Conservation (phyloP, 371 early-diverging fungal genomes). For the Mortierella sp. region DNA sequence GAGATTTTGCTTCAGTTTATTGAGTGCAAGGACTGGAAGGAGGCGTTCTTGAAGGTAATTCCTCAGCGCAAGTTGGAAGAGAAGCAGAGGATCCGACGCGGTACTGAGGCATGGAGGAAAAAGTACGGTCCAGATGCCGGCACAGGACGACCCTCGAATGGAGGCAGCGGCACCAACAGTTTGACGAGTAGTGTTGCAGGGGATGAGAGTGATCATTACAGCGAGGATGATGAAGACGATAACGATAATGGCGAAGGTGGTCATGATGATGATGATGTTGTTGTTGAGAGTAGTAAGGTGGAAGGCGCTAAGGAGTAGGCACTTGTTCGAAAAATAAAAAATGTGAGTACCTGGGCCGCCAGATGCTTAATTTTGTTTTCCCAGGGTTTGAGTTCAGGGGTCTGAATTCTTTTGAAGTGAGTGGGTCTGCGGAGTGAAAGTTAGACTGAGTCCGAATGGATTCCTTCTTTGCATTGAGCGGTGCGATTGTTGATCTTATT, state of each 20-base stretch:
- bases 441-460: not conserved
- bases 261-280: not conserved
- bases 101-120: conserved; percentile 39
- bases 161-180: conserved; percentile 23
- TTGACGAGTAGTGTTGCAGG: conserved; percentile 35
- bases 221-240: not conserved
- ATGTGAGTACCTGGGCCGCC: not conserved
- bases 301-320: not conserved
- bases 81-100: conserved; percentile 58
- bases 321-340: not conserved
- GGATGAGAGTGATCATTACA: conserved; percentile 22
- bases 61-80: conserved; percentile 87
- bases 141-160: conserved; percentile 5
- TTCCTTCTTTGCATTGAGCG: not conserved
- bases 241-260: not conserved
- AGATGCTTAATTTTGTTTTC: conserved; percentile 4
- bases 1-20: conserved; percentile 86
- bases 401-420: not conserved
- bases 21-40: conserved; percentile 82
- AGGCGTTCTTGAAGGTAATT: conserved; percentile 87
- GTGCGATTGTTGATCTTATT: not conserved
- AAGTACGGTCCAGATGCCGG: conserved; percentile 13
- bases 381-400: not conserved
- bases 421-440: not conserved
- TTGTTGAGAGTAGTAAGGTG: not conserved